Conservation (phyloP, 306 rosid genomes). For the Malus sieversii region DNA sequence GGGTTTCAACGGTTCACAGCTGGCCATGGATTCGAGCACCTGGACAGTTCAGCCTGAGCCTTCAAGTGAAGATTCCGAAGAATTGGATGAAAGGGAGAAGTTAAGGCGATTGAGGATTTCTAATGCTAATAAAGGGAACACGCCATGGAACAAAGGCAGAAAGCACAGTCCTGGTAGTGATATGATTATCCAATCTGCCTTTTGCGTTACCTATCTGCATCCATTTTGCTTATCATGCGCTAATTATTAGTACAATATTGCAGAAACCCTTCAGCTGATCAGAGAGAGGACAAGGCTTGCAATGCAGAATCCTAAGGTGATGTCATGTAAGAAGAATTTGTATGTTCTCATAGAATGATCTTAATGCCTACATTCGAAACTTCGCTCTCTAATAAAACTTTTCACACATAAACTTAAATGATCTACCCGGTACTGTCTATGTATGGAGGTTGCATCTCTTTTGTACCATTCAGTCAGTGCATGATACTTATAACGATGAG, state of each 20-base stretch:
- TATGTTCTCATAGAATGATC: conserved; percentile 26
- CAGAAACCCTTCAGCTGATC: conserved; percentile 82
- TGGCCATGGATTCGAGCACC: conserved; percentile 16
- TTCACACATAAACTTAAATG: background rate
- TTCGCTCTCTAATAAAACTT: background rate
- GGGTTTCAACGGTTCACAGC: conserved; percentile 19
- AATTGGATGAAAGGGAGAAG: conserved; percentile 55
- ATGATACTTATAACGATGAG: background rate
- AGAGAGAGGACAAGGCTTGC: conserved; percentile 88
- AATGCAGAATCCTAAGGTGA: conserved; percentile 99
- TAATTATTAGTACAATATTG: conserved; percentile 9
- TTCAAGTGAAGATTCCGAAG: conserved; percentile 22
- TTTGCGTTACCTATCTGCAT: background rate
- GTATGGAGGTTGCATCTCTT: background rate
- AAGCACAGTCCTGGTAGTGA: conserved; percentile 73
- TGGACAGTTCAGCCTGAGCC: conserved; percentile 11
- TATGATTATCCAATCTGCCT: background rate
- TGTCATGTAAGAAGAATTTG: conserved; percentile 87
- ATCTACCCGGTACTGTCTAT: background rate
- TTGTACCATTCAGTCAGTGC: background rate
- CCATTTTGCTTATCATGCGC: conserved; percentile 2
- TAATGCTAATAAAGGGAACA: conserved; percentile 81
- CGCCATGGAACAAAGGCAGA: conserved; percentile 95
- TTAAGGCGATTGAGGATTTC: conserved; percentile 80
- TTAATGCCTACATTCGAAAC: background rate